phyloP scores from a whole-genome alignment of 495 filamentous ascomycete species.

The Melanomma pulvis-pyrius region DNA sequence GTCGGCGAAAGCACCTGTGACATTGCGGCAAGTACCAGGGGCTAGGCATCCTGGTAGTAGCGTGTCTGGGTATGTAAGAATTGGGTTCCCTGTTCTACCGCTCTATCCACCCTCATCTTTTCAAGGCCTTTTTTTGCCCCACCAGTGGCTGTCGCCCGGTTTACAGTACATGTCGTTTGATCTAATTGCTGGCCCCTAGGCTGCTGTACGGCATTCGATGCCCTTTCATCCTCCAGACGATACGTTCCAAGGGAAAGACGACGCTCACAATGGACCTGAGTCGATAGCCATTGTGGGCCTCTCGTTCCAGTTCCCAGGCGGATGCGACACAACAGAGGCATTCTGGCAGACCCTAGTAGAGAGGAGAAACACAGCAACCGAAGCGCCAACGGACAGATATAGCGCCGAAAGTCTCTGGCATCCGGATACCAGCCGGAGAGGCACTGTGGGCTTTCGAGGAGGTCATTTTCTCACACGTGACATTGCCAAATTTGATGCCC shows the following conservation, averaged over 20 bases:
- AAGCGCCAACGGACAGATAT: conserved; percentile 15
- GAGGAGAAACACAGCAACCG: neutral
- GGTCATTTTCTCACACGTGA: conserved; percentile 18
- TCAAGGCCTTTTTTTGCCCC: neutral
- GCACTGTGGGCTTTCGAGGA: neutral
- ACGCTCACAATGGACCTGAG: neutral
- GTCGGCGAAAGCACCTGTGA: neutral
- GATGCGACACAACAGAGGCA: neutral
- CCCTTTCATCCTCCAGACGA: neutral
- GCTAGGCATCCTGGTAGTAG: neutral
- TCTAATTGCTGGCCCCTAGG: neutral
- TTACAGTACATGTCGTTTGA: neutral
- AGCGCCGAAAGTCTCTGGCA: conserved; percentile 5
- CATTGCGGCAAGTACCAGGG: neutral
- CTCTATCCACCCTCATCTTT: neutral
- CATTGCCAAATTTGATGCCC: conserved; percentile 26
- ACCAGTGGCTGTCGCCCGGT: neutral
- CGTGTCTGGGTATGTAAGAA: neutral
- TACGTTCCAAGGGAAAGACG: neutral
- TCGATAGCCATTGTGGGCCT: conserved; percentile 19
- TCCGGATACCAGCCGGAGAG: conserved; percentile 5
- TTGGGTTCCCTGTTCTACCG: conserved; percentile 3
- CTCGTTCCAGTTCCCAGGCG: conserved; percentile 21
- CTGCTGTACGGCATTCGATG: neutral
- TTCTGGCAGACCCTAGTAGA: conserved; percentile 19